phyloP scores from a whole-genome alignment of 2,329 filamentous ascomycete genomes.

The Hymenoscyphus salicellus region DNA sequence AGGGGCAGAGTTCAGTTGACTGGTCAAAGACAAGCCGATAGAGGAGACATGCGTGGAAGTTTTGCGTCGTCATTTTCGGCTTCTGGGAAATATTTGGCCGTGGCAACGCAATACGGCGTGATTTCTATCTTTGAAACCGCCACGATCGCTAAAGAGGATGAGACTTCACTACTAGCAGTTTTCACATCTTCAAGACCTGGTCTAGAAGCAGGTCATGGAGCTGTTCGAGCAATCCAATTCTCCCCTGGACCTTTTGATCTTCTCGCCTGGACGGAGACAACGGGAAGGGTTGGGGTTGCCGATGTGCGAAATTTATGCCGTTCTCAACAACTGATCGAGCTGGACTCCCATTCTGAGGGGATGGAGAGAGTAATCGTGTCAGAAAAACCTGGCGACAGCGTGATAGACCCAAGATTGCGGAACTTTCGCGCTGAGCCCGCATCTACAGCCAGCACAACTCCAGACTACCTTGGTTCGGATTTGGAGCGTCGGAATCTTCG shows the following conservation, averaged over 20 bases:
- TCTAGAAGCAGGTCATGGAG: constrained; percentile 48
- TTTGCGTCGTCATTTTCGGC: constrained; percentile 77
- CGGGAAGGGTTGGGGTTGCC: constrained; percentile 69
- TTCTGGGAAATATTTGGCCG: constrained; percentile 67
- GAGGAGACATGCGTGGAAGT: constrained; percentile 60
- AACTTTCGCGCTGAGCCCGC: constrained; percentile 24
- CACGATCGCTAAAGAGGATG: constrained; percentile 43
- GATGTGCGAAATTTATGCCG: constrained; percentile 67
- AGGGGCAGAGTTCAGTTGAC: constrained; percentile 54
- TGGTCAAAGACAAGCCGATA: constrained; percentile 54
- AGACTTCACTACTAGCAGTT: constrained; percentile 66
- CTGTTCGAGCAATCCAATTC: constrained; percentile 88
- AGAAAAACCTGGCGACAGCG: constrained; percentile 25
- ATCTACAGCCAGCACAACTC: constrained; percentile 27
- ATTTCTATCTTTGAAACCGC: constrained; percentile 70
- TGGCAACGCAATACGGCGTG: constrained; percentile 76
- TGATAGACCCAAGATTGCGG: constrained; percentile 32
- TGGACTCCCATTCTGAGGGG: constrained; percentile 58
- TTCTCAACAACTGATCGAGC: constrained; percentile 64
- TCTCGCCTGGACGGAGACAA: constrained; percentile 90
- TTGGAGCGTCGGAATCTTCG: constrained; percentile 32
- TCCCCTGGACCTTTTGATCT: constrained; percentile 87
- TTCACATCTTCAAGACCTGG: constrained; percentile 73
- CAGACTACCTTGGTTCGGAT: constrained; percentile 33
- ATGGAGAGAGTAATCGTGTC: constrained; percentile 33